Evolutionary conservation across 2,329 filamentous ascomycete species (phyloP), one percentile per base, ranked within the genome.

Genomic region (Diplocarpon mali): DNA sequence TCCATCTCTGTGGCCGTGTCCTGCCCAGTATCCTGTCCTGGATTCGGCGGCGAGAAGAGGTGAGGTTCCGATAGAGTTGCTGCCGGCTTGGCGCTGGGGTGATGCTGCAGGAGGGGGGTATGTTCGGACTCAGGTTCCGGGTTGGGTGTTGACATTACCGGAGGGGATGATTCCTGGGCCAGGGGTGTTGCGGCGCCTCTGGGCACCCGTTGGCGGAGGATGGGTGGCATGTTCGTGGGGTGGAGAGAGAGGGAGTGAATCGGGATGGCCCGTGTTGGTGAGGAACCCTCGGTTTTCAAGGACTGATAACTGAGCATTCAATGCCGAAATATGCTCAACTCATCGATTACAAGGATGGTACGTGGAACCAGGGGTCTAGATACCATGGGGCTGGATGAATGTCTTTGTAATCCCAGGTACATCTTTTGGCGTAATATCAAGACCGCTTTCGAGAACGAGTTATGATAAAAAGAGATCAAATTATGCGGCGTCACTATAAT

Each of bases 1-100:
- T 61, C 51, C 52, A 61, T 60, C 0, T 42, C 38, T 20, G n/a
- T 32, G n/a, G 4, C n/a, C 30, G 11, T 12, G 10, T 32, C n/a
- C 30, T 14, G n/a, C 44, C 31, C 31, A 3, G 36, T 41, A 38
- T 32, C 11, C 30, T 32, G 30, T 14, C n/a, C 11, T 14, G 11
- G 3, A 12, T 32, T 12, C 30, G 30, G 15, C 30, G 30, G 15
- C n/a, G 42, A 12, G 24, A 29, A 20, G 8, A 14, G 14, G 35
- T 47, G 53, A 46, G 40, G 53, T 53, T 44, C 46, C 46, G 48
- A 48, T 53, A 49, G 46, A 46, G 44, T 3, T 38, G 35, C 35
- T 15, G 35, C 13, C n/a, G 35, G 27, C 20, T 47, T 30, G 29
- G 28, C 44, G 15, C 48, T 45, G 38, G 49, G 44, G 44, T 45